Percentiles rank a stretch among this genome's conserved stretches.
phyloP scores from a whole-genome alignment of 1,139 yeast genomes.

The Hyphopichia khmerensis region DNA sequence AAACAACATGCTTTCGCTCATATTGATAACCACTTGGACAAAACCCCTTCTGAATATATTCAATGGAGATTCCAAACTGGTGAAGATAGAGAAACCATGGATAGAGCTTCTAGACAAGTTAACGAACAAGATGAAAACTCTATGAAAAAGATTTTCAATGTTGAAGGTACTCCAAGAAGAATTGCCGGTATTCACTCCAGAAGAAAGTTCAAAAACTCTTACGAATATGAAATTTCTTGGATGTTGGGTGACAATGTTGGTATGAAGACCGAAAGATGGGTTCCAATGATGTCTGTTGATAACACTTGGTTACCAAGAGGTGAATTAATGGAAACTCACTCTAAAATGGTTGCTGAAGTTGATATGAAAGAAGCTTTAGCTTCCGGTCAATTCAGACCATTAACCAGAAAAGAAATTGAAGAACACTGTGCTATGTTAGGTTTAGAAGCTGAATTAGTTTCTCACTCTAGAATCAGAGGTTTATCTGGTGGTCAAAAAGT shows the following conservation, averaged over 20 bases:
- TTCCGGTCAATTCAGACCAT: constrained; percentile 99
- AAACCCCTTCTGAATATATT: constrained; percentile 99
- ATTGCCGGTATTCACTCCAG: constrained; percentile 92
- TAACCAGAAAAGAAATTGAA: constrained; percentile 99
- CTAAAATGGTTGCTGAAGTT: constrained; percentile 99
- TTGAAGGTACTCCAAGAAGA: constrained; percentile 98
- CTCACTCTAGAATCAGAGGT: constrained; percentile 99
- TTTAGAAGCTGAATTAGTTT: constrained; percentile 97
- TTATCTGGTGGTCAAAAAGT: constrained; percentile 99
- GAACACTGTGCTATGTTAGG: constrained; percentile 98
- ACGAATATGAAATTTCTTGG: constrained; percentile 99
- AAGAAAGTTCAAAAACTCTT: constrained; percentile 99
- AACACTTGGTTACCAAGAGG: constrained; percentile 99
- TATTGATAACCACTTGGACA: constrained; percentile 97
- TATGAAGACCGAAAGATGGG: constrained; percentile 99
- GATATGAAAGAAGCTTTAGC: constrained; percentile 99
- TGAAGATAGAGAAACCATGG: constrained; percentile 99
- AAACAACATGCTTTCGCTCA: constrained; percentile 99
- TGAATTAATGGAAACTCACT: constrained; percentile 96
- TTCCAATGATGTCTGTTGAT: constrained; percentile 99
- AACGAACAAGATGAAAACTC: constrained; percentile 96
- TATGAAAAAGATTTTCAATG: constrained; percentile 99
- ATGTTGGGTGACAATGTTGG: constrained; percentile 96
- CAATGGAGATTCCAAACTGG: constrained; percentile 99
- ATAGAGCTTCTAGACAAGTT: constrained; percentile 98